A percentile compares a stretch with the other conserved stretches of the same genome.
Evolutionary conservation across 1,139 yeast genomes (phyloP).

Genomic region (Debaryomyces udenii): DNA sequence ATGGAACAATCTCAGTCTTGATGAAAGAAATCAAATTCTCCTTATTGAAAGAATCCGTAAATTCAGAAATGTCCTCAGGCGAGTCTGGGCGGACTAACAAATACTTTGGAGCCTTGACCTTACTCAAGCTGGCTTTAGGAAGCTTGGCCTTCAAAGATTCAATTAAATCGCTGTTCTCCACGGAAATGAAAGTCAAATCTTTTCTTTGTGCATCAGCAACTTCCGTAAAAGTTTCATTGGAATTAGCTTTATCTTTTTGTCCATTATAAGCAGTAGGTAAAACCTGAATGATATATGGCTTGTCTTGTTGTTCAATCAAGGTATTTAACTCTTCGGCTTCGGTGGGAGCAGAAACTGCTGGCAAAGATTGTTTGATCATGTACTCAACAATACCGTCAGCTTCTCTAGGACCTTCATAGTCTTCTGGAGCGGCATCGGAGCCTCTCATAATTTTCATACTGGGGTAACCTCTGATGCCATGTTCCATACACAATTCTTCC

Average conservation of each 20-base stretch:
- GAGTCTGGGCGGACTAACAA: conserved; percentile 42
- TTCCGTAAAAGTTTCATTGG: conserved; percentile 52
- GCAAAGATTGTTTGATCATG: conserved; percentile 83
- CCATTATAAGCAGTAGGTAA: conserved; percentile 30
- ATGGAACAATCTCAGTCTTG: conserved; percentile 74
- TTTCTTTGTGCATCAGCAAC: conserved; percentile 65
- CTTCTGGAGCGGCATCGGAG: conserved; percentile 46
- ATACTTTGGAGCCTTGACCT: conserved; percentile 31
- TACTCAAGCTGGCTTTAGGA: conserved; percentile 22
- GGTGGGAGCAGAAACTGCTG: conserved; percentile 65
- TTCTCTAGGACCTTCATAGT: conserved; percentile 84
- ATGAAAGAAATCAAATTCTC: conserved; percentile 58
- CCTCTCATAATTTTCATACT: conserved; percentile 86
- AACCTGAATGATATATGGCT: conserved; percentile 60
- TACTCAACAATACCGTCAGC: conserved; percentile 75
- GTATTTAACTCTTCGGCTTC: conserved; percentile 53
- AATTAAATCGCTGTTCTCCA: conserved; percentile 43
- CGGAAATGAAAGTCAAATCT: conserved; percentile 60
- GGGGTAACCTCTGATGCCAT: conserved; percentile 88
- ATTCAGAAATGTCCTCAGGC: conserved; percentile 35
- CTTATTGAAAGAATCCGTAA: conserved; percentile 21
- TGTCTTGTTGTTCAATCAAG: conserved; percentile 47
- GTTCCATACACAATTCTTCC: conserved; percentile 73
- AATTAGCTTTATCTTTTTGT: conserved; percentile 24
- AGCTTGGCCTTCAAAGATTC: conserved; percentile 28